phyloP scores from a whole-genome alignment of 2,329 filamentous ascomycete species.

The Orbilia ellipsospora region DNA sequence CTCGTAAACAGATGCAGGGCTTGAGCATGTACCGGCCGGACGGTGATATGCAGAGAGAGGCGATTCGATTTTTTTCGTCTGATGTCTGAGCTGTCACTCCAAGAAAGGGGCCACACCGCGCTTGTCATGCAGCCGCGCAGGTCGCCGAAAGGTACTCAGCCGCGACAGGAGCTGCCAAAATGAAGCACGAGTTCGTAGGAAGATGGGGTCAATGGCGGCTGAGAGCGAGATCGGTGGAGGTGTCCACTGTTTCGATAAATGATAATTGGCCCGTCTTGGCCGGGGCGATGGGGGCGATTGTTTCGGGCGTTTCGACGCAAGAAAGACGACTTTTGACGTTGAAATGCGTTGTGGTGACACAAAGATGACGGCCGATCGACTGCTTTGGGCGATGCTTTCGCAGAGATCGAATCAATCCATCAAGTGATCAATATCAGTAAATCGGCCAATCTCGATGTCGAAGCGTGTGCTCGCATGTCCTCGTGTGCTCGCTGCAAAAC shows the following conservation, averaged over 20 bases:
- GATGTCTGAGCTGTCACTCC: constrained; percentile 45
- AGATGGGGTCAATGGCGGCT: neutral
- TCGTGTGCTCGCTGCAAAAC: too few relatives aligned
- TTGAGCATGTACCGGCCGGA: constrained; percentile 3
- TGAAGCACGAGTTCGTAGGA: neutral
- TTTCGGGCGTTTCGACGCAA: neutral
- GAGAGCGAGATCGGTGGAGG: constrained; percentile 1
- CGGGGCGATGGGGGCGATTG: neutral
- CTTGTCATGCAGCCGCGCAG: constrained; percentile 51
- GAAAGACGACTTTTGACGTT: constrained; percentile 1
- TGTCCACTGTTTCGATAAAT: neutral
- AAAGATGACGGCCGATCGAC: too few relatives aligned
- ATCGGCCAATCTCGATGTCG: too few relatives aligned
- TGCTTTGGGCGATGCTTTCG: too few relatives aligned
- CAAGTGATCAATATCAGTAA: too few relatives aligned
- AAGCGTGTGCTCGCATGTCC: too few relatives aligned
- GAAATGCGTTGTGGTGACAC: constrained; percentile 7
- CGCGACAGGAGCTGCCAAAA: constrained; percentile 40
- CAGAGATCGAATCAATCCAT: too few relatives aligned
- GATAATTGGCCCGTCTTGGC: neutral
- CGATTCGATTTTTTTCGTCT: constrained; percentile 47
- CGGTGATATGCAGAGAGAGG: constrained; percentile 16
- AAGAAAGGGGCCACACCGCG: constrained; percentile 52
- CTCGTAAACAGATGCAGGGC: neutral
- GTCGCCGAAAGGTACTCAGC: constrained; percentile 47